Evolutionary conservation across 371 early-diverging fungal species (phyloP).

Genomic region (Lichtheimia ramosa): DNA sequence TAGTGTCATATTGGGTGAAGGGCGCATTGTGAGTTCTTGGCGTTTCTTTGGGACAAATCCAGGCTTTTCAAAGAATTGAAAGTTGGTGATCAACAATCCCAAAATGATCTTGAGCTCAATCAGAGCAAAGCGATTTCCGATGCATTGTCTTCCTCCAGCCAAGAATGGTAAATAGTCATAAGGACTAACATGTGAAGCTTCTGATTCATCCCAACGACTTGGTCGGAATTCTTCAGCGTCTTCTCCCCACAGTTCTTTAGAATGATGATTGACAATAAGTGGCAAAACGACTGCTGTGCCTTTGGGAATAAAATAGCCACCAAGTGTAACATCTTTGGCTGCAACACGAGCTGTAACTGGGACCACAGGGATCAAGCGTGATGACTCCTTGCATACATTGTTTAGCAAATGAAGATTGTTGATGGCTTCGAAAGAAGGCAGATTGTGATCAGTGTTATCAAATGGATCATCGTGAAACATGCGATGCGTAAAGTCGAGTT

Average conservation of each 20-base stretch:
- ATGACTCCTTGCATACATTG: conserved; percentile 53
- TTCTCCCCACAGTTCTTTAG: conserved; percentile 61
- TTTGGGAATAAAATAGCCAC: conserved; percentile 53
- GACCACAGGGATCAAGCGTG: conserved; percentile 56
- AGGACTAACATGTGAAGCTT: conserved; percentile 24
- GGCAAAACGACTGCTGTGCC: conserved; percentile 47
- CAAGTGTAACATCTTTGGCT: conserved; percentile 40
- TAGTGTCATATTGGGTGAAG: conserved; percentile 37
- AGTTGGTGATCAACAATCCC: conserved; percentile 31
- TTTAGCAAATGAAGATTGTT: conserved; percentile 45
- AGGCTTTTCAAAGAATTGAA: conserved; percentile 40
- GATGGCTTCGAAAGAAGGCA: conserved; percentile 47
- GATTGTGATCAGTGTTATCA: not conserved
- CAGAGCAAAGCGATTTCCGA: conserved; percentile 42
- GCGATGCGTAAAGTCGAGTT: conserved; percentile 10
- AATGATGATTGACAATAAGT: conserved; percentile 47
- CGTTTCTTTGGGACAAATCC: conserved; percentile 27
- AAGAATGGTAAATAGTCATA: conserved; percentile 64
- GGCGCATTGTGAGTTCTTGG: conserved; percentile 39
- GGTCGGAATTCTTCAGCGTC: conserved; percentile 66
- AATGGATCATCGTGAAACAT: conserved; percentile 5
- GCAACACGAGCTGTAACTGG: conserved; percentile 49
- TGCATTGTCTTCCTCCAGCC: conserved; percentile 51
- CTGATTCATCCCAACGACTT: conserved; percentile 53
- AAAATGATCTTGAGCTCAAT: conserved; percentile 43